A percentile compares a stretch with the other conserved stretches of the same genome.
Evolutionary conservation across 2,329 filamentous ascomycete species (phyloP).

Genomic region (Fusarium albidum): DNA sequence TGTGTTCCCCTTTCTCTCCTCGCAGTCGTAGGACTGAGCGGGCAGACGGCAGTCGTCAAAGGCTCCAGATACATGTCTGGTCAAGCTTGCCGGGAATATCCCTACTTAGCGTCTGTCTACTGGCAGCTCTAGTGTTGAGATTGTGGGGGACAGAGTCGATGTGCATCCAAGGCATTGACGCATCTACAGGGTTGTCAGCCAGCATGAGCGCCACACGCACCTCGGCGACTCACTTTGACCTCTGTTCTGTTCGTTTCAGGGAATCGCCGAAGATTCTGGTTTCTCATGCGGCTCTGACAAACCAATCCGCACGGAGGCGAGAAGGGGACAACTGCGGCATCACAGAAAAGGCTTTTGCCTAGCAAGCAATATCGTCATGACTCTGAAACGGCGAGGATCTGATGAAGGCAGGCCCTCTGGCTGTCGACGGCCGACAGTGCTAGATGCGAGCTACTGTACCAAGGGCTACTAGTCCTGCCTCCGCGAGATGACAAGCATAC

Average conservation of each 20-base stretch:
- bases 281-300: slow-evolving; percentile 17
- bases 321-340: slow-evolving; percentile 1
- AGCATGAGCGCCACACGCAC: slow-evolving; percentile 28
- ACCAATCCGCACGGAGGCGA: neutral
- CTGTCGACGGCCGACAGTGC: slow-evolving; percentile 7
- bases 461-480: slow-evolving; percentile 21
- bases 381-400: slow-evolving; percentile 1
- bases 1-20: slow-evolving; percentile 18
- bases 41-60: slow-evolving; percentile 4
- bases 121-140: slow-evolving; percentile 32
- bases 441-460: slow-evolving; percentile 16
- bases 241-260: slow-evolving; percentile 13
- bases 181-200: slow-evolving; percentile 44
- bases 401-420: neutral
- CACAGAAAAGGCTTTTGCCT: neutral
- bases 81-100: slow-evolving; percentile 30
- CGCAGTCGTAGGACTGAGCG: slow-evolving; percentile 14
- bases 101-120: slow-evolving; percentile 28
- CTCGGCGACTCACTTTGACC: slow-evolving; percentile 14
- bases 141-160: slow-evolving; percentile 34
- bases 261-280: slow-evolving; percentile 3
- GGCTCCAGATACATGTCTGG: neutral
- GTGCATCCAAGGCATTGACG: slow-evolving; percentile 53
- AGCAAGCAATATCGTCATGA: slow-evolving; percentile 1
- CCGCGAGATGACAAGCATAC: slow-evolving; percentile 32